phyloP scores from a whole-genome alignment of 345 rosid species.

The Syzygium grande region DNA sequence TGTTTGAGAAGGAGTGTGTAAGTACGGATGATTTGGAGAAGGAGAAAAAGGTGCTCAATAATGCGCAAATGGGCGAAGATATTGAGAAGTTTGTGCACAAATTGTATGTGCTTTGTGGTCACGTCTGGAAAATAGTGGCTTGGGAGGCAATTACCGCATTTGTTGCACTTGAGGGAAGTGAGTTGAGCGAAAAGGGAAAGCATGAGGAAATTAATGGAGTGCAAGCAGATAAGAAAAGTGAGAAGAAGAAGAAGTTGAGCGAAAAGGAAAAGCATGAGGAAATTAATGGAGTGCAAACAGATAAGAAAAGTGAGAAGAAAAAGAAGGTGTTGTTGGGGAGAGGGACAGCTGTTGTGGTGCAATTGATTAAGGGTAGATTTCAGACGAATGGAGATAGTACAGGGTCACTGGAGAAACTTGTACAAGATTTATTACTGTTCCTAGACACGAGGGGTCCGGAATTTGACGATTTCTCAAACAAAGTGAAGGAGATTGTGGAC shows the following conservation, averaged over 20 bases:
- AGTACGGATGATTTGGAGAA: slow-evolving; percentile 9
- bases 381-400: slow-evolving; percentile 22
- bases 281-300: slow-evolving; percentile 25
- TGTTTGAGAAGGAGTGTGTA: slow-evolving; percentile 17
- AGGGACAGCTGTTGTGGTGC: slow-evolving; percentile 55
- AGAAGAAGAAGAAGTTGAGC: slow-evolving; percentile 49
- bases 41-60: slow-evolving; percentile 22
- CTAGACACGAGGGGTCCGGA: slow-evolving; percentile 38
- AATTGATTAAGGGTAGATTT: slow-evolving; percentile 54
- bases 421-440: slow-evolving; percentile 27
- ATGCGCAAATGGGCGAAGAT: slow-evolving; percentile 27
- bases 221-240: slow-evolving; percentile 40
- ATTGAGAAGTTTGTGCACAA: slow-evolving; percentile 37
- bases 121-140: slow-evolving; percentile 59
- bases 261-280: slow-evolving; percentile 23
- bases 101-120: slow-evolving; percentile 28
- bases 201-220: slow-evolving; percentile 27
- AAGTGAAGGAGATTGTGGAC: slow-evolving; percentile 70
- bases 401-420: slow-evolving; percentile 26
- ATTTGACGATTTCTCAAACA: slow-evolving; percentile 39
- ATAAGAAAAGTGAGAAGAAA: slow-evolving; percentile 53
- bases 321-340: slow-evolving; percentile 67
- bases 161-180: slow-evolving; percentile 55
- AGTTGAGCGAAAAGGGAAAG: slow-evolving; percentile 19
- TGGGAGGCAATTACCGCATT: slow-evolving; percentile 73